Evolutionary conservation across 805 yeast species (phyloP).

Genomic region (Starmerella potacharoeniae): DNA sequence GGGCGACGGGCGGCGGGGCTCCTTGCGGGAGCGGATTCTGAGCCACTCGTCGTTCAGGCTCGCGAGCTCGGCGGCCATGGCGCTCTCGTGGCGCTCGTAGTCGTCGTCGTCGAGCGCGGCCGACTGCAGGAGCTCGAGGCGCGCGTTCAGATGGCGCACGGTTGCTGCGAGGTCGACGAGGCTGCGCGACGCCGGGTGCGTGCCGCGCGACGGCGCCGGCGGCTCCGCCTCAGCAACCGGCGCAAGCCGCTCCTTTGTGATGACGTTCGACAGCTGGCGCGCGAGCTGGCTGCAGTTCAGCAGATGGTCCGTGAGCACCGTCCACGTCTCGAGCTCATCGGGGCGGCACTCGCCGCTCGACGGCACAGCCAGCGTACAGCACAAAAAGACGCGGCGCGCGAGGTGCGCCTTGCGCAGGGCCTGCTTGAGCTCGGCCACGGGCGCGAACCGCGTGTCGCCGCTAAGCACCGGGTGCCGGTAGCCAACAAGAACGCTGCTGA

Average conservation of each 20-base stretch:
- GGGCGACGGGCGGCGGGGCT: background rate
- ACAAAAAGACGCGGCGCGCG: conserved; percentile 35
- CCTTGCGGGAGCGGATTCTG: background rate
- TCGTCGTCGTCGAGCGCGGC: conserved; percentile 6
- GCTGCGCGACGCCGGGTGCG: background rate
- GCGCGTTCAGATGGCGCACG: conserved; percentile 19
- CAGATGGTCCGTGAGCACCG: conserved; percentile 22
- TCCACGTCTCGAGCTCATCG: conserved; percentile 22
- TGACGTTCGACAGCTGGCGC: conserved; percentile 14
- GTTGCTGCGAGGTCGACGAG: conserved; percentile 7
- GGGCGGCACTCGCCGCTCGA: conserved; percentile 20
- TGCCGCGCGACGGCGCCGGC: background rate
- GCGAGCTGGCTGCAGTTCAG: conserved; percentile 7
- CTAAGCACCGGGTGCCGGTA: background rate
- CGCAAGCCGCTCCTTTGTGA: conserved; percentile 18
- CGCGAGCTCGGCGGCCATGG: conserved; percentile 12
- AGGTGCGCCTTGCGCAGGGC: conserved; percentile 31
- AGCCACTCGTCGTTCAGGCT: conserved; percentile 7
- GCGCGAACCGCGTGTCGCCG: background rate
- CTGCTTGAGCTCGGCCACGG: conserved; percentile 21
- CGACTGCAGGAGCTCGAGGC: conserved; percentile 18
- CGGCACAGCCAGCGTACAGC: conserved; percentile 33
- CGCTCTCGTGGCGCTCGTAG: conserved; percentile 4
- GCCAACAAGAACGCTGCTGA: conserved; percentile 14
- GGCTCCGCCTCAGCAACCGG: background rate